These are phyloP conservation scores for Xylaria sp. DNA, from an alignment of 2,329 filamentous ascomycete genomes.

Conservation along the genomic window DNA sequence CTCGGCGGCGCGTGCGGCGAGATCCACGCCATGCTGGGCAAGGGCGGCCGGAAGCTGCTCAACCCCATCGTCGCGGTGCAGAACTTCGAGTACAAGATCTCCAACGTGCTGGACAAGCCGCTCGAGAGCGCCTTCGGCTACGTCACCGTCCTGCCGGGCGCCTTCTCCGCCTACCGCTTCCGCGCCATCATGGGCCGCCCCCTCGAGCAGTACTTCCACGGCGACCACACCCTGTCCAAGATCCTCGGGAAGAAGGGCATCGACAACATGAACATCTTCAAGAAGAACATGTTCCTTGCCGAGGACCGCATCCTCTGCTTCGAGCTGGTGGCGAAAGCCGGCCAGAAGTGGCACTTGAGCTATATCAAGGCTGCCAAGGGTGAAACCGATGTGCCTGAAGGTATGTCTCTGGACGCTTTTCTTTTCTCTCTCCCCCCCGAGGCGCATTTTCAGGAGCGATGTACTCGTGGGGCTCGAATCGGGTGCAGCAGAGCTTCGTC, in stretches of 20 bases:
- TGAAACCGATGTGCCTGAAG: constrained; percentile 91
- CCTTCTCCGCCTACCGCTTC: constrained; percentile 95
- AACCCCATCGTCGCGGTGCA: constrained; percentile 91
- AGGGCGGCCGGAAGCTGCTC: constrained; percentile 81
- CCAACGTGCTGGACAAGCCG: constrained; percentile 95
- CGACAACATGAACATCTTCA: constrained; percentile 96
- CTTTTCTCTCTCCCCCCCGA: background rate
- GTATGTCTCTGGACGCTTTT: background rate
- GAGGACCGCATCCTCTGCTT: constrained; percentile 99
- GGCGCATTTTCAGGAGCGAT: background rate
- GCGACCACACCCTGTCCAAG: constrained; percentile 84
- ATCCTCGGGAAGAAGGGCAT: constrained; percentile 91
- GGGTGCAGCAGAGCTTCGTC: background rate
- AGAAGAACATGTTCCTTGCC: constrained; percentile 99
- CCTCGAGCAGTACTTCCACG: constrained; percentile 97
- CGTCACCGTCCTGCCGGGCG: constrained; percentile 93
- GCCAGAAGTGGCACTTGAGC: constrained; percentile 94
- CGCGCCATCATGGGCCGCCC: constrained; percentile 93
- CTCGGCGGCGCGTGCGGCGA: constrained; percentile 95
- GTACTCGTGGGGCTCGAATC: background rate
- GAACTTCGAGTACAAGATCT: constrained; percentile 99
- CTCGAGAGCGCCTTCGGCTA: constrained; percentile 94
- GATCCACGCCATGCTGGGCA: constrained; percentile 53
- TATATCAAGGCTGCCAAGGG: constrained; percentile 98
- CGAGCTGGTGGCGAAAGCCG: constrained; percentile 93